Evolutionary conservation across 805 yeast species (phyloP).

Genomic region (Barnettozyma vustinii): DNA sequence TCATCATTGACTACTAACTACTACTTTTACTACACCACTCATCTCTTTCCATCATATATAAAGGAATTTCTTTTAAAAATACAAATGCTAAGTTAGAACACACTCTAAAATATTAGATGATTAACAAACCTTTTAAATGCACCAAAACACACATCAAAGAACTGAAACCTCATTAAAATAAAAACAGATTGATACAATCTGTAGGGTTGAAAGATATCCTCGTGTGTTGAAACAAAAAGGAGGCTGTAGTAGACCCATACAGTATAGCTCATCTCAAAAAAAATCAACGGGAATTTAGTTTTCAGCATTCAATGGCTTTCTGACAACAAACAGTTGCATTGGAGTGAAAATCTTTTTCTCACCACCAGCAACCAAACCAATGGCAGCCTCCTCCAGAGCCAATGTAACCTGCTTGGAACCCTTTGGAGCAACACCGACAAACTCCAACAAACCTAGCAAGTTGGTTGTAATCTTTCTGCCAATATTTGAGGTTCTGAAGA

Average conservation of each 20-base stretch:
- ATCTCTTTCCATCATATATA: too few relatives aligned
- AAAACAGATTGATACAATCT: neutral
- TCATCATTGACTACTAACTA: too few relatives aligned
- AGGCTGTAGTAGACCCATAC: neutral
- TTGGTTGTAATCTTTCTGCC: constrained; percentile 87
- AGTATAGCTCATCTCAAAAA: neutral
- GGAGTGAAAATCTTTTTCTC: constrained; percentile 87
- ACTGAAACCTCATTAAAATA: neutral
- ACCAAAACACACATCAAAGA: neutral
- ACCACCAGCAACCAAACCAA: constrained; percentile 93
- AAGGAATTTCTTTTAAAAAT: neutral
- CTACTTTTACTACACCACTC: neutral
- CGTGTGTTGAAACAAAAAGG: neutral
- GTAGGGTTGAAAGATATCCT: too few relatives aligned
- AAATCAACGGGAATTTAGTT: too few relatives aligned
- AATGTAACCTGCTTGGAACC: constrained; percentile 86
- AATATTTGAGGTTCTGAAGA: constrained; percentile 77
- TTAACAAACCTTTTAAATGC: neutral
- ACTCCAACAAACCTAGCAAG: constrained; percentile 78
- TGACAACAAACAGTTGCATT: constrained; percentile 89
- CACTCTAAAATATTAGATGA: neutral
- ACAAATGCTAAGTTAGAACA: neutral
- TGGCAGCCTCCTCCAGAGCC: constrained; percentile 96
- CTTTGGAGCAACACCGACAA: constrained; percentile 82
- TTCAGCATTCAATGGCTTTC: constrained; percentile 55